Conservation (phyloP, 495 filamentous ascomycete genomes). For the Talaromyces trachyspermus region DNA sequence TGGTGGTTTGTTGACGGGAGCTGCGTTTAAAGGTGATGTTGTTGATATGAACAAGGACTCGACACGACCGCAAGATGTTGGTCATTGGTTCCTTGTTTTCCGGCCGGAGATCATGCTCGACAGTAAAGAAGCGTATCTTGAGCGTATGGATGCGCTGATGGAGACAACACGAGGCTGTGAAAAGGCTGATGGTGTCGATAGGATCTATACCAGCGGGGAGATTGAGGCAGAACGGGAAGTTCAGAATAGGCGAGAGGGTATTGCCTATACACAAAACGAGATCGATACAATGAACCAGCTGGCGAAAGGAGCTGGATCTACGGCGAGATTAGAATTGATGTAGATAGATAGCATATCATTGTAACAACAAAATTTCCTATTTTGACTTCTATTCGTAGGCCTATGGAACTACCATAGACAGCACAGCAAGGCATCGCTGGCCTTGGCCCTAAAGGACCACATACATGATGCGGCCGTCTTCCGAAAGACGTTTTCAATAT, state of each 20-base stretch:
- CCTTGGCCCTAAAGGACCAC: no score
- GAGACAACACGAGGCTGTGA: constrained; percentile 10
- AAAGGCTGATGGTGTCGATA: constrained; percentile 9
- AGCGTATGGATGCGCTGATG: constrained; percentile 5
- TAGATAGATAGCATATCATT: no score
- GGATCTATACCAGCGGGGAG: constrained; percentile 12
- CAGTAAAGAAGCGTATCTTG: not conserved
- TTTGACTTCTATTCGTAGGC: no score
- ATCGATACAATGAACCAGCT: no score
- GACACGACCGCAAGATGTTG: constrained; percentile 17
- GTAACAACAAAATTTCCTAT: no score
- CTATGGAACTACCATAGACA: no score
- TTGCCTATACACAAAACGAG: constrained; percentile 15
- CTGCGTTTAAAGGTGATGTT: constrained; percentile 24
- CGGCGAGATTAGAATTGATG: no score
- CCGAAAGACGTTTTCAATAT: no score
- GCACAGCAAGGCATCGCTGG: no score
- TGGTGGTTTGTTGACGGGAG: constrained; percentile 19
- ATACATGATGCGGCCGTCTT: no score
- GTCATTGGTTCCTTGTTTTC: constrained; percentile 24
- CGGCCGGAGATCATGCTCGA: constrained; percentile 21
- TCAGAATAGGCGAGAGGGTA: constrained; percentile 9
- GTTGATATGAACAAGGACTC: constrained; percentile 20
- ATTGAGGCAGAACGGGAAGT: constrained; percentile 4
- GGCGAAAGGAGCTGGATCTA: no score